phyloP scores from a whole-genome alignment of 23 red algal genomes.

The Cyanidioschyzon merolae region DNA sequence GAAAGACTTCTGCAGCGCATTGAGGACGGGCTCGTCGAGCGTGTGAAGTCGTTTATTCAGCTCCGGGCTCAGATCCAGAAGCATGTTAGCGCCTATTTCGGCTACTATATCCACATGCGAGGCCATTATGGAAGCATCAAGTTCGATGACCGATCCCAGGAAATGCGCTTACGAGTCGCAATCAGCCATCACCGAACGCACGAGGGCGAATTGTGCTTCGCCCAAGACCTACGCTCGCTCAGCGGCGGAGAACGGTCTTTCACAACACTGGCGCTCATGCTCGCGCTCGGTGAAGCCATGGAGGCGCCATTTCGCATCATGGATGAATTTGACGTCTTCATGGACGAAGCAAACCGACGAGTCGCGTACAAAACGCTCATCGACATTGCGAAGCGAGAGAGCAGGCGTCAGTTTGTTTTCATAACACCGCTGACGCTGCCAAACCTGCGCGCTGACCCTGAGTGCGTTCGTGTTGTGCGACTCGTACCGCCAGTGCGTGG shows the following conservation, averaged over 20 bases:
- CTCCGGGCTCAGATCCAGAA: conserved; percentile 20
- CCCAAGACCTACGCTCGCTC: conserved; percentile 46
- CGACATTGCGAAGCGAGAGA: conserved; percentile 37
- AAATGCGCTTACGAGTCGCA: conserved; percentile 42
- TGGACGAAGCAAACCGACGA: conserved; percentile 71
- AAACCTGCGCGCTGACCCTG: conserved; percentile 4
- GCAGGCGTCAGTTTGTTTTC: conserved; percentile 70
- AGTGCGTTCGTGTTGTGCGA: conserved; percentile 7
- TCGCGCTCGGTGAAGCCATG: conserved; percentile 78
- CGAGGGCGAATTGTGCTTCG: conserved; percentile 40
- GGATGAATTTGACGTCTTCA: conserved; percentile 95
- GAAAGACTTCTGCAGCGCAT: conserved; percentile 24
- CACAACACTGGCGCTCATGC: conserved; percentile 68
- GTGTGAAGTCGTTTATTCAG: conserved; percentile 3
- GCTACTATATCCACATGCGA: conserved; percentile 46
- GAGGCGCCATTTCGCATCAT: conserved; percentile 74
- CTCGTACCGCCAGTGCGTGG: not conserved
- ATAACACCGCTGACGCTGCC: conserved; percentile 68
- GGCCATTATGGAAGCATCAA: conserved; percentile 52
- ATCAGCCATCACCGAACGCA: conserved; percentile 53
- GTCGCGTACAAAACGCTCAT: conserved; percentile 63
- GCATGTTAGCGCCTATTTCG: conserved; percentile 41
- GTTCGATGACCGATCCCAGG: conserved; percentile 33
- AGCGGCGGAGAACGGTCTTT: conserved; percentile 78
- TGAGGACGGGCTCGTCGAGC: conserved; percentile 23